Percentiles rank a stretch among this genome's conserved stretches.
phyloP scores from a whole-genome alignment of 768 basidiomycete genomes.

The Leccinum subtestaceum region DNA sequence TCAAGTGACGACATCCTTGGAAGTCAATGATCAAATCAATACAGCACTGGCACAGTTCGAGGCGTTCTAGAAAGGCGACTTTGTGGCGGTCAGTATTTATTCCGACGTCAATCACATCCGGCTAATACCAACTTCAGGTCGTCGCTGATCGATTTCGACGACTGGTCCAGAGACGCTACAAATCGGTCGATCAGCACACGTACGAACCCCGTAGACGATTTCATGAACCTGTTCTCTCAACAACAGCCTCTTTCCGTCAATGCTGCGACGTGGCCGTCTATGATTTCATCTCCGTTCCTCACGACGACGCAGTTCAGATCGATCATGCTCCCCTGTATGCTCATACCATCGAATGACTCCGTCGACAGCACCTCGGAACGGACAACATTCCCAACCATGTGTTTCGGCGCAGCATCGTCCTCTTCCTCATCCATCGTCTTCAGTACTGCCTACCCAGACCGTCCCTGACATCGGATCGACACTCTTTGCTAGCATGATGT shows the following conservation, averaged over 20 bases:
- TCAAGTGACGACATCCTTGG: constrained; percentile 44
- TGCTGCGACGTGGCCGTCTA: constrained; percentile 27
- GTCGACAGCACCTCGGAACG: constrained; percentile 4
- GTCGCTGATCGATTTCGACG: constrained; percentile 81
- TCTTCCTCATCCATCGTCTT: too few species aligned
- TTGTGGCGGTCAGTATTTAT: constrained; percentile 63
- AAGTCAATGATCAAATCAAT: constrained; percentile 98
- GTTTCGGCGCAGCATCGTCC: too few species aligned
- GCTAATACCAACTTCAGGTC: constrained; percentile 24
- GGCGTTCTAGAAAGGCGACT: constrained; percentile 91
- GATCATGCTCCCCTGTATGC: constrained; percentile 45
- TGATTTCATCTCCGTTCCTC: constrained; percentile 17
- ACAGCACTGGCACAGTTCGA: constrained; percentile 89
- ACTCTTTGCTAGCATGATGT: too few species aligned
- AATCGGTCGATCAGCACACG: constrained; percentile 17
- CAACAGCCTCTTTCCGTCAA: constrained; percentile 24
- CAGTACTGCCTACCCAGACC: too few species aligned
- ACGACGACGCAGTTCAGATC: constrained; percentile 30
- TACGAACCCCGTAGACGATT: constrained; percentile 46
- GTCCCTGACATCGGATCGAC: too few species aligned
- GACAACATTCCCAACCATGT: constrained; percentile 5
- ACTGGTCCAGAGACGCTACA: constrained; percentile 30
- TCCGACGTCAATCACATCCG: constrained; percentile 52
- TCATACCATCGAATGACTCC: constrained; percentile 18
- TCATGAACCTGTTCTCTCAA: constrained; percentile 56